Conservation (phyloP, 2,329 filamentous ascomycete species). For the Byssoonygena ceratinophila region DNA sequence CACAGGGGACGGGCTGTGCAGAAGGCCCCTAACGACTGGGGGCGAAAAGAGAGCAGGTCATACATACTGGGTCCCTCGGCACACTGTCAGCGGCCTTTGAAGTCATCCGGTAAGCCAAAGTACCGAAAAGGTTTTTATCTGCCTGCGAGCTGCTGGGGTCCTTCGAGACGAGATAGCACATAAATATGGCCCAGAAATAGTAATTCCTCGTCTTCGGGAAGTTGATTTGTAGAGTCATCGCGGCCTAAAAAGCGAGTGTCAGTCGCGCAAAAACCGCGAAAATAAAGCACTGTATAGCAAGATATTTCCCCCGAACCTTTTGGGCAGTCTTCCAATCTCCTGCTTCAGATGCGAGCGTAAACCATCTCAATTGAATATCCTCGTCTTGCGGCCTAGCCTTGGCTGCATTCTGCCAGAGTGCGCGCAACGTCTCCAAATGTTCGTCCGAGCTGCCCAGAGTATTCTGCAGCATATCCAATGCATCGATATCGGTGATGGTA, state of each 20-base stretch:
- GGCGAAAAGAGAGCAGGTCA: conserved; percentile 14
- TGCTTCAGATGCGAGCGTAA: conserved; percentile 32
- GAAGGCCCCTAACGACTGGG: not conserved
- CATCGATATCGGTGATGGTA: conserved; percentile 36
- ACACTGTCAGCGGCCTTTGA: conserved; percentile 39
- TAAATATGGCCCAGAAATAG: conserved; percentile 42
- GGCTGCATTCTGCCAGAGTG: conserved; percentile 40
- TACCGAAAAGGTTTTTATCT: conserved; percentile 40
- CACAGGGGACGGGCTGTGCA: not conserved
- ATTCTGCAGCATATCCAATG: conserved; percentile 35
- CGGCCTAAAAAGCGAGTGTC: conserved; percentile 38
- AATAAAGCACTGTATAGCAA: no score
- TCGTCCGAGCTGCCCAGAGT: conserved; percentile 31
- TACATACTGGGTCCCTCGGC: conserved; percentile 34
- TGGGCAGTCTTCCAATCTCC: conserved; percentile 40
- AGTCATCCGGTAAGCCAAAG: conserved; percentile 42
- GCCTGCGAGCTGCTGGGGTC: conserved; percentile 31
- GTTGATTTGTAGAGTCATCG: conserved; percentile 42
- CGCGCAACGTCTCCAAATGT: conserved; percentile 27
- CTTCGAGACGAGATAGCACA: conserved; percentile 34
- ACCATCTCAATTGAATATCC: conserved; percentile 39
- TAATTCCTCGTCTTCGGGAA: conserved; percentile 40
- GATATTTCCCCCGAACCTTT: no score
- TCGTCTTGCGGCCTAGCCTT: conserved; percentile 35
- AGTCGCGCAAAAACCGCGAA: no score